Evolutionary conservation across 352 stramenopile genomes (phyloP).

Genomic region (Phytophthora agathidicida): DNA sequence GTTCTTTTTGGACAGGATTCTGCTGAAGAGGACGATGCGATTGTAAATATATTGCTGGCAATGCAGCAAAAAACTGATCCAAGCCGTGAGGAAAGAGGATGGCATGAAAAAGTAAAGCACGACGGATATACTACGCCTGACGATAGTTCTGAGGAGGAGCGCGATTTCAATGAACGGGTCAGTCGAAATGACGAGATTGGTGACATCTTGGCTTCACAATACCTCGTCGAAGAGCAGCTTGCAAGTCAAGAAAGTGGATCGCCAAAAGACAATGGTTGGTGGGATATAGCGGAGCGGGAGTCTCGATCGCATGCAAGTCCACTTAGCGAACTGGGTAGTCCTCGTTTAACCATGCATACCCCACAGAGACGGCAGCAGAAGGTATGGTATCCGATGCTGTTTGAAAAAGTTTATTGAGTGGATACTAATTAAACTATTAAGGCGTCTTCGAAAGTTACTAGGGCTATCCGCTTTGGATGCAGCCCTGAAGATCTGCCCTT

Average conservation of each 20-base stretch:
- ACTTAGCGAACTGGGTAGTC: conserved; percentile 59
- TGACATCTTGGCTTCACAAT: conserved; percentile 76
- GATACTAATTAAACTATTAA: conserved; percentile 19
- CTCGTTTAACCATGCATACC: conserved; percentile 35
- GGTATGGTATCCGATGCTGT: no score
- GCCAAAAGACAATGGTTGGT: conserved; percentile 42
- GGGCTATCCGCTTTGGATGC: conserved; percentile 12
- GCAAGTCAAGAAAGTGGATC: conserved; percentile 2
- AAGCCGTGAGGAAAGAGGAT: conserved; percentile 7
- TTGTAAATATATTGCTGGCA: conserved; percentile 50
- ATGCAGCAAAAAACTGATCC: conserved; percentile 48
- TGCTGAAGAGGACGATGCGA: conserved; percentile 52
- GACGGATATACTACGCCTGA: conserved; percentile 24
- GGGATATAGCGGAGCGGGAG: conserved; percentile 52
- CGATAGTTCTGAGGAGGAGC: conserved; percentile 28
- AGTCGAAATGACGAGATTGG: conserved; percentile 53
- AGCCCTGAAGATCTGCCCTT: conserved; percentile 48
- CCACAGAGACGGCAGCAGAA: conserved; percentile 23
- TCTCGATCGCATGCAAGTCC: conserved; percentile 35
- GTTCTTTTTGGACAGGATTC: conserved; percentile 11
- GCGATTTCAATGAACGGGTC: conserved; percentile 22
- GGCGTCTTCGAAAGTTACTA: conserved; percentile 19
- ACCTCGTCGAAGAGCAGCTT: conserved; percentile 26
- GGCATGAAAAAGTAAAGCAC: conserved; percentile 23
- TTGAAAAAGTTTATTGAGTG: no score